Conservation (phyloP, 305 asterid species). For the Fraxinus floribunda region DNA sequence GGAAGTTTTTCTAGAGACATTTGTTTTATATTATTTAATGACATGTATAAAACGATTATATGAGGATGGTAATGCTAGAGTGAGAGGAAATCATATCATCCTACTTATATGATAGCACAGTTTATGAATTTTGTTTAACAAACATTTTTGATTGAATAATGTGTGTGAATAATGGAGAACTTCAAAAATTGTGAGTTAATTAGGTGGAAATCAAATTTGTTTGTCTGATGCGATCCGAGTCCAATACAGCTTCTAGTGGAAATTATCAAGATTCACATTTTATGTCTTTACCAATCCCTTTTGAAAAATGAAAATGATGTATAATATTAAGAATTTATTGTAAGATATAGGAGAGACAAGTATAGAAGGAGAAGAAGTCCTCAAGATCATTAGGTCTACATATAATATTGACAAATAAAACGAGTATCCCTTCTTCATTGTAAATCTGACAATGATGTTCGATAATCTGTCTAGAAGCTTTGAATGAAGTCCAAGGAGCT, state of each 20-base stretch:
- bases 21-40: background rate
- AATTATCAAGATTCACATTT: background rate
- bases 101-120: background rate
- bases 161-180: background rate
- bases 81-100: background rate
- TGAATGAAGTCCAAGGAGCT: background rate
- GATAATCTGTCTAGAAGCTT: background rate
- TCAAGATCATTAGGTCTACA: background rate
- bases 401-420: background rate
- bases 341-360: background rate
- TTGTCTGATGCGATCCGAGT: background rate
- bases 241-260: background rate
- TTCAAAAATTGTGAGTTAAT: background rate
- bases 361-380: background rate
- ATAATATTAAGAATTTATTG: background rate
- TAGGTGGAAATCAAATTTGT: background rate
- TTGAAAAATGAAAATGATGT: background rate
- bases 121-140: too few species aligned
- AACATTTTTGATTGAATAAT: background rate
- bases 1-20: background rate
- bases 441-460: background rate
- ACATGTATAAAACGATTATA: background rate
- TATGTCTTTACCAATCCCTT: background rate
- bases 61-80: background rate
- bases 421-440: background rate